Evolutionary conservation across 257 asterid species (phyloP).

Genomic region (Penstemon eatonii): DNA sequence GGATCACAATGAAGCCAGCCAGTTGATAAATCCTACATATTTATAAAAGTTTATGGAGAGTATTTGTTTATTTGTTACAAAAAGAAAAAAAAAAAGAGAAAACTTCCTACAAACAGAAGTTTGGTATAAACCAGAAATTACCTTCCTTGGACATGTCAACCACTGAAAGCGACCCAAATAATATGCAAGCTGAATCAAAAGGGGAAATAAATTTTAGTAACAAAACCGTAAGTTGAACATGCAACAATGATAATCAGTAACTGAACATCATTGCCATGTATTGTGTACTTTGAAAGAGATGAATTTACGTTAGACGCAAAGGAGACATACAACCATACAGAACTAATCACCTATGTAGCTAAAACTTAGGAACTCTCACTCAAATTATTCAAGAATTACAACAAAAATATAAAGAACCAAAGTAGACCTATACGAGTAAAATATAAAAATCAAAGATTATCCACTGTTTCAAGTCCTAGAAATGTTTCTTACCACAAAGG

Average conservation of each 20-base stretch:
- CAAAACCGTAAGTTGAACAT: conserved; percentile 12
- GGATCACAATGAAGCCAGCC: conserved; percentile 98
- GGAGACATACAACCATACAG: conserved; percentile 13
- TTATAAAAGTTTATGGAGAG: conserved; percentile 18
- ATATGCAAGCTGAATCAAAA: conserved; percentile 74
- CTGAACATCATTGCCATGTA: conserved; percentile 1
- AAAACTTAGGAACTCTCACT: background rate
- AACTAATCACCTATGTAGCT: background rate
- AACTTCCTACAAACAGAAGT: conserved; percentile 9
- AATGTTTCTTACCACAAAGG: conserved; percentile 62
- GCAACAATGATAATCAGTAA: conserved; percentile 14
- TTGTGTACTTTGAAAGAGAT: no score
- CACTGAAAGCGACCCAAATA: conserved; percentile 79
- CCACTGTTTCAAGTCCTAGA: conserved; percentile 15
- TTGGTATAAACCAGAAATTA: conserved; percentile 33
- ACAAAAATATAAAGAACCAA: background rate
- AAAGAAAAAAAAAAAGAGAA: background rate
- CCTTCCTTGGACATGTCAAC: conserved; percentile 99
- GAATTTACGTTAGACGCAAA: background rate
- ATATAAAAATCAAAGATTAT: conserved; percentile 9
- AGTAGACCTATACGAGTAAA: background rate
- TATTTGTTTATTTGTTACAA: conserved; percentile 9
- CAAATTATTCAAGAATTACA: background rate
- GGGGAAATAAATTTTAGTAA: conserved; percentile 17
- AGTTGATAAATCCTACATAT: conserved; percentile 79